A percentile compares a stretch with the other conserved stretches of the same genome.
Evolutionary conservation across 1,139 yeast species (phyloP).

Genomic region (Taphrina pruni): DNA sequence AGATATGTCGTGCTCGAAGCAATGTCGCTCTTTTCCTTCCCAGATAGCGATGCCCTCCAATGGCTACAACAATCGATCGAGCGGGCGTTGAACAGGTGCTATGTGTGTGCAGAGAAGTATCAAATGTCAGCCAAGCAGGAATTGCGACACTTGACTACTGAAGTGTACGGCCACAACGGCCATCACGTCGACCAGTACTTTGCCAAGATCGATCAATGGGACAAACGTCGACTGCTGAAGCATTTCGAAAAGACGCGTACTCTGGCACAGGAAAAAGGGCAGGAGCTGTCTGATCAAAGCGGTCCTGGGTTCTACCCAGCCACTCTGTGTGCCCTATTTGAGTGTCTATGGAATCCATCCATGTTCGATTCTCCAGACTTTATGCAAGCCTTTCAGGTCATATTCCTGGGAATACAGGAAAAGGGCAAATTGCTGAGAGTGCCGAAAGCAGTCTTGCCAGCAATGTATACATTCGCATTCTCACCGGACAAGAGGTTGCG

Average conservation of each 20-base stretch:
- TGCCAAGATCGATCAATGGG: slow-evolving; percentile 46
- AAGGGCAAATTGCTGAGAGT: slow-evolving; percentile 48
- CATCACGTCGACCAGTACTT: slow-evolving; percentile 46
- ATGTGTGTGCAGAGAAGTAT: slow-evolving; percentile 46
- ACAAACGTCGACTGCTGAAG: slow-evolving; percentile 45
- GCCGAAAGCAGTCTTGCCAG: slow-evolving; percentile 49
- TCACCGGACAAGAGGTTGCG: slow-evolving; percentile 47
- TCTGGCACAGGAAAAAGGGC: slow-evolving; percentile 38
- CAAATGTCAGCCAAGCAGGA: slow-evolving; percentile 44
- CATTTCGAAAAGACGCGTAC: slow-evolving; percentile 43
- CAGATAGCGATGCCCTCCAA: slow-evolving; percentile 42
- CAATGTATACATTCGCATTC: slow-evolving; percentile 50
- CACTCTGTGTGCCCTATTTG: slow-evolving; percentile 45
- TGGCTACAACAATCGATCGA: slow-evolving; percentile 46
- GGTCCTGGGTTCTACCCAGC: slow-evolving; percentile 45
- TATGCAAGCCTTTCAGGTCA: slow-evolving; percentile 45
- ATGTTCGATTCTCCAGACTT: slow-evolving; percentile 43
- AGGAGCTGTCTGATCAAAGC: slow-evolving; percentile 44
- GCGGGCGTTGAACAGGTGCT: slow-evolving; percentile 45
- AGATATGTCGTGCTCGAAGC: slow-evolving; percentile 22
- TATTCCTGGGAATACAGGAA: slow-evolving; percentile 49
- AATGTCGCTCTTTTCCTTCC: slow-evolving; percentile 29
- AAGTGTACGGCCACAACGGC: slow-evolving; percentile 42
- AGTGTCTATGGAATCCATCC: slow-evolving; percentile 48
- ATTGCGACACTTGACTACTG: slow-evolving; percentile 39